These are phyloP conservation scores for Elsinoe australis DNA, from an alignment of 2,329 filamentous ascomycete genomes.

Conservation along the genomic window DNA sequence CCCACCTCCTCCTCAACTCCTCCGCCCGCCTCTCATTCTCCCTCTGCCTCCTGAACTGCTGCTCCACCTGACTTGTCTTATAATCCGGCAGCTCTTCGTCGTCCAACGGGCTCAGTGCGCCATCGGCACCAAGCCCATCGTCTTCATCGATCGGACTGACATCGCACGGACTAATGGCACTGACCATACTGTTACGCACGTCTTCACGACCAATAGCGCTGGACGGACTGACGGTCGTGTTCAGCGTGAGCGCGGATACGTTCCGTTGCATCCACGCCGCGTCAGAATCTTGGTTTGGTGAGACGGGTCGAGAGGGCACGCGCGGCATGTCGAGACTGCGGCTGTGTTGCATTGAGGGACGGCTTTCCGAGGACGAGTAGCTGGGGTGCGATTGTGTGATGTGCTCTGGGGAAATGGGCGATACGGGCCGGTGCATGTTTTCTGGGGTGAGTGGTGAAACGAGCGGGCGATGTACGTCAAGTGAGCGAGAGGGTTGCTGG, in stretches of 20 bases:
- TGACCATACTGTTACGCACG: neutral
- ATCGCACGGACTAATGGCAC: constrained; percentile 4
- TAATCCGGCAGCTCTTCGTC: constrained; percentile 12
- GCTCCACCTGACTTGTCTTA: constrained; percentile 12
- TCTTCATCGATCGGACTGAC: constrained; percentile 16
- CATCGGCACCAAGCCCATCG: neutral
- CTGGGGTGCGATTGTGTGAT: neutral
- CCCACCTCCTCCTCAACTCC: constrained; percentile 10
- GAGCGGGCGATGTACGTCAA: neutral
- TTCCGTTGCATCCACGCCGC: constrained; percentile 15
- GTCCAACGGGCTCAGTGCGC: constrained; percentile 4
- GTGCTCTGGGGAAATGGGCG: neutral
- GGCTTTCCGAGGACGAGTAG: neutral
- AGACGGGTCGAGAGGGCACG: constrained; percentile 10
- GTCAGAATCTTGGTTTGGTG: neutral
- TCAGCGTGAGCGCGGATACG: constrained; percentile 15
- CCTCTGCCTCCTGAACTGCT: neutral
- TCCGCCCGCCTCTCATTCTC: constrained; percentile 13
- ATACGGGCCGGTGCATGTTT: constrained; percentile 2
- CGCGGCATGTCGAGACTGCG: neutral
- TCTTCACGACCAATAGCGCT: neutral
- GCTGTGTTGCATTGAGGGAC: neutral
- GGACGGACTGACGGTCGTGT: constrained; percentile 3
- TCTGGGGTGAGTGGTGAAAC: constrained; percentile 6
- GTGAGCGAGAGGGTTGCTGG: constrained; percentile 2